Conservation (phyloP, 768 basidiomycete genomes). For the Macrocybe gigantea region DNA sequence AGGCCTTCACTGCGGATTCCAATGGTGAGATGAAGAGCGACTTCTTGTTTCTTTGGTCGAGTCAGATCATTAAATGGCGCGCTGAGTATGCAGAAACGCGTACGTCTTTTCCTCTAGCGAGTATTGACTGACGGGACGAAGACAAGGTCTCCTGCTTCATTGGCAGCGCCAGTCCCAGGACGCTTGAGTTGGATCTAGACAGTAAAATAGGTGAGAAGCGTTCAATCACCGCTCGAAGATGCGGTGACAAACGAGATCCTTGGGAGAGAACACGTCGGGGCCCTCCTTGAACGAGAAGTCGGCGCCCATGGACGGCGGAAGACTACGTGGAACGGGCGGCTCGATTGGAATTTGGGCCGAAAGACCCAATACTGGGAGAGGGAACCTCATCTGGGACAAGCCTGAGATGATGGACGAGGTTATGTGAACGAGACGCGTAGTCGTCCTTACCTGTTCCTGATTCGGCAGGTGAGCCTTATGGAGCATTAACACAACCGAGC, state of each 20-base stretch:
- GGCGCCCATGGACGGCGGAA: conserved; percentile 16
- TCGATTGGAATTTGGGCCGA: conserved; percentile 49
- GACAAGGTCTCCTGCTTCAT: conserved; percentile 61
- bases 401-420: not conserved
- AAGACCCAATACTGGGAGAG: conserved; percentile 47
- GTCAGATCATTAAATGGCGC: not conserved
- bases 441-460: not conserved
- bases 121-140: conserved; percentile 64
- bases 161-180: conserved; percentile 62
- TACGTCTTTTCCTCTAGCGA: conserved; percentile 73
- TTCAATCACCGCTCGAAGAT: not conserved
- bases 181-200: conserved; percentile 52
- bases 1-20: conserved; percentile 39
- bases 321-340: conserved; percentile 11
- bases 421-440: not conserved
- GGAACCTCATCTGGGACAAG: conserved; percentile 41
- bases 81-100: not conserved
- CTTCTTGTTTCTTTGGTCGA: conserved; percentile 54
- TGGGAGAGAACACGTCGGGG: conserved; percentile 59
- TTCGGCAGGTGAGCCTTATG: conserved; percentile 7
- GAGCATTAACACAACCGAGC: not conserved
- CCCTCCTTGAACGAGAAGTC: conserved; percentile 58
- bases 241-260: conserved; percentile 42
- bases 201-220: not conserved
- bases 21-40: conserved; percentile 59